phyloP scores from a whole-genome alignment of 2,329 filamentous ascomycete genomes.

The Davidsoniella virescens region DNA sequence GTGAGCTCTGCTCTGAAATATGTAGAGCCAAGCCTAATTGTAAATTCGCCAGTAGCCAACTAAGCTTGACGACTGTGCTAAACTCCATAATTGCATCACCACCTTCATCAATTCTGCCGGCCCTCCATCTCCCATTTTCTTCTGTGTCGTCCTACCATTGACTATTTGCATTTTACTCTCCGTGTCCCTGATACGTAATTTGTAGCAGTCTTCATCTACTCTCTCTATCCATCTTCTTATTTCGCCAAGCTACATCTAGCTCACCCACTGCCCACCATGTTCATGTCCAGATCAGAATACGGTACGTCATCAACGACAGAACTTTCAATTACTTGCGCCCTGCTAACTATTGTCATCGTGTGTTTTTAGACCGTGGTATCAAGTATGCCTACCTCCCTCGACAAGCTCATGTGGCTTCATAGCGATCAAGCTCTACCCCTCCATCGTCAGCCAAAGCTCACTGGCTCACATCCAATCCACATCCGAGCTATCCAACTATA shows the following conservation, averaged over 20 bases:
- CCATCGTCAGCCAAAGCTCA: neutral
- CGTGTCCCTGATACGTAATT: neutral
- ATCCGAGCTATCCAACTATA: neutral
- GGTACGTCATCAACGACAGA: conserved; percentile 40
- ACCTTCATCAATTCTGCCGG: too few species aligned
- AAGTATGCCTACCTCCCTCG: conserved; percentile 45
- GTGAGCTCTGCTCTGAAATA: too few species aligned
- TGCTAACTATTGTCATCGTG: conserved; percentile 6
- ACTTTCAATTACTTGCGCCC: neutral
- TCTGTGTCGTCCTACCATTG: neutral
- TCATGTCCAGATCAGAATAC: conserved; percentile 99
- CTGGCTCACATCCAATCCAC: neutral
- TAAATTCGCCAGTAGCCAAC: too few species aligned
- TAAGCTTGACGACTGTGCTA: neutral
- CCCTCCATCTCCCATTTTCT: neutral
- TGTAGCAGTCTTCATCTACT: neutral
- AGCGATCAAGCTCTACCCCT: neutral
- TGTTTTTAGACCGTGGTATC: conserved; percentile 75
- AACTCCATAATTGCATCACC: neutral
- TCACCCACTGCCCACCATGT: conserved; percentile 48
- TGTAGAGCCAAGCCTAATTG: too few species aligned
- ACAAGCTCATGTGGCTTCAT: neutral
- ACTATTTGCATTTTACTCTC: too few species aligned
- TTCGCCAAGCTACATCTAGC: conserved; percentile 1
- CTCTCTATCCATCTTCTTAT: neutral